A percentile compares a stretch with the other conserved stretches of the same genome.
Conservation (phyloP, 2,329 filamentous ascomycete genomes). For the Aureobasidium sp. region DNA sequence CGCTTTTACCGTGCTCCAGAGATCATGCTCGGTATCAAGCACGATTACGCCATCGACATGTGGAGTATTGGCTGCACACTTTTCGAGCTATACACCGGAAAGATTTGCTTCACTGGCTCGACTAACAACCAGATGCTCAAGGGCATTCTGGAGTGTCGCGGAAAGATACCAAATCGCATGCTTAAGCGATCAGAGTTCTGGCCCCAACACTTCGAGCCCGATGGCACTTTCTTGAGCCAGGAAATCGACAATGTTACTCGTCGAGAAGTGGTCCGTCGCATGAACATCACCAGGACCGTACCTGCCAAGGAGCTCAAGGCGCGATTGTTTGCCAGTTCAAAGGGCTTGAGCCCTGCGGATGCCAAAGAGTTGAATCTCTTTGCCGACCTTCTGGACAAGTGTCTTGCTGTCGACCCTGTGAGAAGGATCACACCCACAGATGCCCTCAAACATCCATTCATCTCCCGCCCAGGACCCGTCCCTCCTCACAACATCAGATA, state of each 20-base stretch:
- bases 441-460: conserved; percentile 84
- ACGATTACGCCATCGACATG: conserved; percentile 90
- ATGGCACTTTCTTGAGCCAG: conserved; percentile 74
- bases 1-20: conserved; percentile 96
- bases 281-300: conserved; percentile 63
- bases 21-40: conserved; percentile 93
- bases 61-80: conserved; percentile 98
- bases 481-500: conserved; percentile 6
- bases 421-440: conserved; percentile 83
- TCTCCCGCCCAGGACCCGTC: conserved; percentile 42
- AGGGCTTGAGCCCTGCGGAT: conserved; percentile 66
- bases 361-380: conserved; percentile 74
- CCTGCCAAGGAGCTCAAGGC: conserved; percentile 66
- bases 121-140: conserved; percentile 99
- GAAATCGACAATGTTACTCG: conserved; percentile 83
- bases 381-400: conserved; percentile 80
- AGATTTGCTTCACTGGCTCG: conserved; percentile 89
- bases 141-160: conserved; percentile 91
- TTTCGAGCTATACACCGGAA: conserved; percentile 94
- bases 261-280: conserved; percentile 64
- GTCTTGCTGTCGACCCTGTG: conserved; percentile 82
- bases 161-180: conserved; percentile 83
- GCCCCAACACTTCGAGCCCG: conserved; percentile 73
- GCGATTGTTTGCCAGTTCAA: conserved; percentile 59
- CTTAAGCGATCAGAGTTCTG: conserved; percentile 75